phyloP scores from a whole-genome alignment of 1,139 yeast genomes.

The Diutina catenulata region DNA sequence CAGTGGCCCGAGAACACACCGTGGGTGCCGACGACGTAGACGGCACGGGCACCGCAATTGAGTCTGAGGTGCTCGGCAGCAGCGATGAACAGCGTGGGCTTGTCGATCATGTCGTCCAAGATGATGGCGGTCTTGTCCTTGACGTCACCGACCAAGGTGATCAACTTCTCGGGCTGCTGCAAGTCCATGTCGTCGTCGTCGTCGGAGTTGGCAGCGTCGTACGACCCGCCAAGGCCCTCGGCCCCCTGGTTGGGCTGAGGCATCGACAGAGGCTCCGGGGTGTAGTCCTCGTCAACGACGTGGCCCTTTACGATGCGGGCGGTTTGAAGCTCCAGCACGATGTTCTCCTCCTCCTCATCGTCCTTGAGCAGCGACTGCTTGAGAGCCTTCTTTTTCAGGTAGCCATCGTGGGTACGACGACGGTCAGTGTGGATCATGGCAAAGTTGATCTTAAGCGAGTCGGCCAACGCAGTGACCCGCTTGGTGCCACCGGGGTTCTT shows the following conservation, averaged over 20 bases:
- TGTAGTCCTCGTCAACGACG: slow-evolving; percentile 83
- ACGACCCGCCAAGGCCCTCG: slow-evolving; percentile 73
- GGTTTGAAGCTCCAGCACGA: slow-evolving; percentile 78
- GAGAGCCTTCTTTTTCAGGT: slow-evolving; percentile 27
- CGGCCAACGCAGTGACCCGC: slow-evolving; percentile 94
- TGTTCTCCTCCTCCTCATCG: slow-evolving; percentile 52
- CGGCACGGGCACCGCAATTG: slow-evolving; percentile 90
- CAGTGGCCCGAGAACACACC: slow-evolving; percentile 87
- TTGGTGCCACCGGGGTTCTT: slow-evolving; percentile 99
- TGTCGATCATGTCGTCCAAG: slow-evolving; percentile 93
- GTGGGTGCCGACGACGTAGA: slow-evolving; percentile 88
- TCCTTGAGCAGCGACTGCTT: slow-evolving; percentile 15
- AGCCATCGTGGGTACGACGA: slow-evolving; percentile 74
- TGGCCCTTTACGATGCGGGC: slow-evolving; percentile 96
- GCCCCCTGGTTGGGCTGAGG: neutral
- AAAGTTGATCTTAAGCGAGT: slow-evolving; percentile 84
- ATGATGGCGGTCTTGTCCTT: slow-evolving; percentile 84
- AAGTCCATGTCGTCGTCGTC: slow-evolving; percentile 74
- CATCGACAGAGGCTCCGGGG: neutral
- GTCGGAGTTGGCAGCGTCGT: slow-evolving; percentile 71
- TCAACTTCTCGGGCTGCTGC: slow-evolving; percentile 68
- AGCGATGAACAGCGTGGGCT: slow-evolving; percentile 85
- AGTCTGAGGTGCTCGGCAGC: slow-evolving; percentile 95
- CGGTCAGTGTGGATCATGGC: slow-evolving; percentile 99
- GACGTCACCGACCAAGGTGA: slow-evolving; percentile 95